Percentiles rank a stretch among this genome's conserved stretches.
Conservation (phyloP, 2,329 filamentous ascomycete genomes). For the Diaporthe destruens region DNA sequence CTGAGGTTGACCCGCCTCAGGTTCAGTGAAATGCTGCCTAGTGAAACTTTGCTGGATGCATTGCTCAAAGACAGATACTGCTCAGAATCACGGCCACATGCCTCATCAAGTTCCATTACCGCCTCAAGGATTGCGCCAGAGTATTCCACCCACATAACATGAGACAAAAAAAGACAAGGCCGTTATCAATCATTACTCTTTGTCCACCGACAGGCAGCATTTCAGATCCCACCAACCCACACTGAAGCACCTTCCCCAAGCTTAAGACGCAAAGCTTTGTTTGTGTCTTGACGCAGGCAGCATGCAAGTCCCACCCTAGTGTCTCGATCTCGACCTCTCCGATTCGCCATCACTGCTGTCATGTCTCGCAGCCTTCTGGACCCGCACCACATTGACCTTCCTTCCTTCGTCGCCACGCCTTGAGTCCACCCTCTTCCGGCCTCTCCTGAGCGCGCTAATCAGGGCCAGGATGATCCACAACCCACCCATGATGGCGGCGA, state of each 20-base stretch:
- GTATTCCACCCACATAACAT: not conserved
- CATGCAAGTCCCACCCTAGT: not conserved
- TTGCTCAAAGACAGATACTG: not conserved
- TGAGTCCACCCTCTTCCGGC: not conserved
- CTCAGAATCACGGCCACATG: not conserved
- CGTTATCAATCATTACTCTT: not conserved
- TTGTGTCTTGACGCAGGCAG: not conserved
- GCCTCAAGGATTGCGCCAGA: too few species aligned
- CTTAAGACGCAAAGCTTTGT: not conserved
- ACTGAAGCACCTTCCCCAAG: not conserved
- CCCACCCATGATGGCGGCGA: constrained; percentile 54
- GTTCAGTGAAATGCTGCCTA: not conserved
- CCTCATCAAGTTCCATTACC: not conserved
- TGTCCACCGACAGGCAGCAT: constrained; percentile 7
- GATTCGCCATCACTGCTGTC: constrained; percentile 16
- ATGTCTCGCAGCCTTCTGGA: constrained; percentile 9
- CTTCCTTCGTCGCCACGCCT: not conserved
- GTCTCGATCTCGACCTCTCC: constrained; percentile 14
- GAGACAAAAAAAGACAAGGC: constrained; percentile 3
- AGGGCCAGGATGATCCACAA: constrained; percentile 54
- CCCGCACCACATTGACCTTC: constrained; percentile 8
- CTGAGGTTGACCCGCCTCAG: not conserved
- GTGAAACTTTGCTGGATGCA: not conserved
- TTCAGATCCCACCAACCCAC: not conserved
- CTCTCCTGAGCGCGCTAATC: constrained; percentile 48